A percentile compares a stretch with the other conserved stretches of the same genome.
phyloP scores from a whole-genome alignment of 225 moss, liverwort and hornwort genomes.

The Sphagnum tenellum region DNA sequence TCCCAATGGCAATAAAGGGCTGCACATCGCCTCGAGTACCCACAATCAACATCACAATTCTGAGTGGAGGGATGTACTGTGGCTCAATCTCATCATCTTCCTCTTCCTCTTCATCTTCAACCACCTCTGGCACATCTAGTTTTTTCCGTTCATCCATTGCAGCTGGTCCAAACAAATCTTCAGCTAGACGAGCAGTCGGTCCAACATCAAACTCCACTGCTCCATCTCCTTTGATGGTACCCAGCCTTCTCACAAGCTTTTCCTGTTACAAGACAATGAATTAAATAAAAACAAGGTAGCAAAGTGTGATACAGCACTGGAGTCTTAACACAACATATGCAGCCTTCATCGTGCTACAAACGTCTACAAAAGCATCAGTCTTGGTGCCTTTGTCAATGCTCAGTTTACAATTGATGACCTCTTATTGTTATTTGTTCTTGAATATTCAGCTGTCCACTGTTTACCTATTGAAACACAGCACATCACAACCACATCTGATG shows the following conservation, averaged over 20 bases:
- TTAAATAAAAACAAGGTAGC: too few relatives aligned
- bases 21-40: slow-evolving; percentile 67
- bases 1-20: slow-evolving; percentile 66
- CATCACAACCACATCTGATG: too few relatives aligned
- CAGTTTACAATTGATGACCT: too few relatives aligned
- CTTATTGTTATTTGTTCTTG: too few relatives aligned
- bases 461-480: too few relatives aligned
- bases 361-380: too few relatives aligned
- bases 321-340: too few relatives aligned
- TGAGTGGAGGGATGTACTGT: slow-evolving; percentile 35
- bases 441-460: too few relatives aligned
- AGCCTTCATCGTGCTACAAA: too few relatives aligned
- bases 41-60: slow-evolving; percentile 61
- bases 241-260: slow-evolving; percentile 40
- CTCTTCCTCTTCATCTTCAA: not conserved
- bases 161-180: slow-evolving; percentile 44
- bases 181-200: slow-evolving; percentile 46
- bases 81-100: slow-evolving; percentile 13
- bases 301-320: too few relatives aligned
- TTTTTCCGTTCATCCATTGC: slow-evolving; percentile 18
- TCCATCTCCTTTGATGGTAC: slow-evolving; percentile 54
- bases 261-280: slow-evolving; percentile 20
- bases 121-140: not conserved
- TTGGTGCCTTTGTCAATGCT: too few relatives aligned
- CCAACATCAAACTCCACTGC: slow-evolving; percentile 56